Evolutionary conservation across 2,329 filamentous ascomycete species (phyloP).

Genomic region (Aureobasidium sp.): DNA sequence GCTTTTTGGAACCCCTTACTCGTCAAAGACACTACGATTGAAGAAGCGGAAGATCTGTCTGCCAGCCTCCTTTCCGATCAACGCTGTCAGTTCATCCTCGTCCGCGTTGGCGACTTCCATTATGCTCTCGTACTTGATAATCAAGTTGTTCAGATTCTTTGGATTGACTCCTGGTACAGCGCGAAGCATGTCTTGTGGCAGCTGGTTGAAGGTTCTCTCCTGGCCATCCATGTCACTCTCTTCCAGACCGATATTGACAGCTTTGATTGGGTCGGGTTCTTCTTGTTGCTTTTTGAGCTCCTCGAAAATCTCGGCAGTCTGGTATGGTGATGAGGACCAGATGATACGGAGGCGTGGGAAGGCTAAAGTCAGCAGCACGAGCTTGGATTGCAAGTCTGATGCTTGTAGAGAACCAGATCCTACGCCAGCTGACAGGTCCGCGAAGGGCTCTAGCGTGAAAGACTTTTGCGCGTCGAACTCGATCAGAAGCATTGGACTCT

Average conservation of each 20-base stretch:
- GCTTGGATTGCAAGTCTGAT: slow-evolving; percentile 79
- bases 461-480: slow-evolving; percentile 97
- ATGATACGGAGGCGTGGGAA: slow-evolving; percentile 87
- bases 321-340: slow-evolving; percentile 88
- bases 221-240: slow-evolving; percentile 40
- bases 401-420: slow-evolving; percentile 52
- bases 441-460: slow-evolving; percentile 69
- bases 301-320: slow-evolving; percentile 95
- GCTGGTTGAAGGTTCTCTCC: slow-evolving; percentile 66
- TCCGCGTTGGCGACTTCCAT: slow-evolving; percentile 79
- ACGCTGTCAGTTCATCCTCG: slow-evolving; percentile 58
- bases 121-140: slow-evolving; percentile 66
- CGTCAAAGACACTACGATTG: slow-evolving; percentile 52
- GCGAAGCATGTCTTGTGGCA: slow-evolving; percentile 84
- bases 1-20: slow-evolving; percentile 13
- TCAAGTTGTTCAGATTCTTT: slow-evolving; percentile 65
- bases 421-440: slow-evolving; percentile 49
- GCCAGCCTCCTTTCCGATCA: slow-evolving; percentile 71
- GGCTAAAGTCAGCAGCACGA: slow-evolving; percentile 84
- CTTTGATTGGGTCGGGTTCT: slow-evolving; percentile 83
- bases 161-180: slow-evolving; percentile 76
- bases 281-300: slow-evolving; percentile 81
- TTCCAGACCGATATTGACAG: slow-evolving; percentile 74
- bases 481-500: slow-evolving; percentile 80
- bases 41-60: slow-evolving; percentile 77